These are phyloP conservation scores for Lyophyllum semitale DNA, from an alignment of 768 basidiomycete species.

Conservation along the genomic window DNA sequence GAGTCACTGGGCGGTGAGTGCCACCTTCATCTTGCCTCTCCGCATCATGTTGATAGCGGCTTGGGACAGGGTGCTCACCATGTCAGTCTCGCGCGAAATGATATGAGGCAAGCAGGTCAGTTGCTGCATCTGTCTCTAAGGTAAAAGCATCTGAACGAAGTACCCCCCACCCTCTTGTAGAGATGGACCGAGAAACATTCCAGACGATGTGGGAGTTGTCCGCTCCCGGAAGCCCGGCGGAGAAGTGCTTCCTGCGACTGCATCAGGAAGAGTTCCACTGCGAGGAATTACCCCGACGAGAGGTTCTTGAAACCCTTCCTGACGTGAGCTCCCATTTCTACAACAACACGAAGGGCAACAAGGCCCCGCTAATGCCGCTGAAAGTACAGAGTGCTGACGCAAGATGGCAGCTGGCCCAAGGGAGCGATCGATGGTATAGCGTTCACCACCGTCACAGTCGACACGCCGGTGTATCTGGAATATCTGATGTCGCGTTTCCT, in stretches of 20 bases:
- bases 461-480: slow-evolving; percentile 60
- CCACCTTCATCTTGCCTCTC: neutral
- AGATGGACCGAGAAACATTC: slow-evolving; percentile 71
- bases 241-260: slow-evolving; percentile 66
- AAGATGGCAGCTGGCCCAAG: slow-evolving; percentile 27
- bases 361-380: neutral
- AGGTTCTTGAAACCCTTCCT: slow-evolving; percentile 52
- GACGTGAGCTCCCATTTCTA: slow-evolving; percentile 36
- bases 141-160: neutral
- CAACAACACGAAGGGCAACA: neutral
- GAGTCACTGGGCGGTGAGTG: slow-evolving; percentile 77
- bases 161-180: slow-evolving; percentile 32
- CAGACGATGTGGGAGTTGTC: slow-evolving; percentile 72
- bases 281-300: slow-evolving; percentile 36
- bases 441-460: slow-evolving; percentile 66
- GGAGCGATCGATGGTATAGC: slow-evolving; percentile 43
- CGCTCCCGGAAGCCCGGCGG: slow-evolving; percentile 49
- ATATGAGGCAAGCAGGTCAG: slow-evolving; percentile 52
- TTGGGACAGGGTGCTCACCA: slow-evolving; percentile 75
- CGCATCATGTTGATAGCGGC: neutral
- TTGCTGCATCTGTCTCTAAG: neutral
- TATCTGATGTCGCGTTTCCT: slow-evolving; percentile 66
- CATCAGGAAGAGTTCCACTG: slow-evolving; percentile 59
- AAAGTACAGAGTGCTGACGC: slow-evolving; percentile 34
- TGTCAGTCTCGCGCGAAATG: slow-evolving; percentile 56